Evolutionary conservation across 306 rosid genomes (phyloP).

Genomic region (Rosa chinensis): DNA sequence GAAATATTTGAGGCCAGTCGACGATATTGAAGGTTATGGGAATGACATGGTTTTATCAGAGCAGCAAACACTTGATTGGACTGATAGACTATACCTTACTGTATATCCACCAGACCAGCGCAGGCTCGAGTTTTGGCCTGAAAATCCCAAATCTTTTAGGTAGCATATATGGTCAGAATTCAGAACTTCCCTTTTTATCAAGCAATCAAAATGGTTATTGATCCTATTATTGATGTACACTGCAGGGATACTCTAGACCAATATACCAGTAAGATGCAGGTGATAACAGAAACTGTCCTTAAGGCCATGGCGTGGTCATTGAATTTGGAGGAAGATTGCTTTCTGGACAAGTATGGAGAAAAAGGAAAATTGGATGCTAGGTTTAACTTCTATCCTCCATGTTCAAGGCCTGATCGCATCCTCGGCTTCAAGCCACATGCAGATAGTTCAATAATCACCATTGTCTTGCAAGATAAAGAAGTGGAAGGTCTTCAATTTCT

Average conservation of each 20-base stretch:
- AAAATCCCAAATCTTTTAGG: background rate
- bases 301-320: background rate
- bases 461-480: constrained; percentile 32
- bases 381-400: background rate
- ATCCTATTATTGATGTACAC: background rate
- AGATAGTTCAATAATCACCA: constrained; percentile 18
- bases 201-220: too few species aligned
- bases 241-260: background rate
- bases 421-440: constrained; percentile 23
- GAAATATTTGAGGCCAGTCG: background rate
- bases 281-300: background rate
- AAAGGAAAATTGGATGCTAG: background rate
- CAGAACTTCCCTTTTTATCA: background rate
- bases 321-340: background rate
- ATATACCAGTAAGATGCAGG: background rate
- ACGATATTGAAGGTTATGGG: background rate
- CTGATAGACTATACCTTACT: background rate
- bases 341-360: background rate
- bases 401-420: background rate
- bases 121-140: background rate
- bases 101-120: background rate
- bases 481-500: background rate
- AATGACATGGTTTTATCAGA: background rate
- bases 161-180: background rate
- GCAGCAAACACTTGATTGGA: background rate